A percentile compares a stretch with the other conserved stretches of the same genome.
Evolutionary conservation across 768 basidiomycete genomes (phyloP).

Genomic region (Russula vinacea): DNA sequence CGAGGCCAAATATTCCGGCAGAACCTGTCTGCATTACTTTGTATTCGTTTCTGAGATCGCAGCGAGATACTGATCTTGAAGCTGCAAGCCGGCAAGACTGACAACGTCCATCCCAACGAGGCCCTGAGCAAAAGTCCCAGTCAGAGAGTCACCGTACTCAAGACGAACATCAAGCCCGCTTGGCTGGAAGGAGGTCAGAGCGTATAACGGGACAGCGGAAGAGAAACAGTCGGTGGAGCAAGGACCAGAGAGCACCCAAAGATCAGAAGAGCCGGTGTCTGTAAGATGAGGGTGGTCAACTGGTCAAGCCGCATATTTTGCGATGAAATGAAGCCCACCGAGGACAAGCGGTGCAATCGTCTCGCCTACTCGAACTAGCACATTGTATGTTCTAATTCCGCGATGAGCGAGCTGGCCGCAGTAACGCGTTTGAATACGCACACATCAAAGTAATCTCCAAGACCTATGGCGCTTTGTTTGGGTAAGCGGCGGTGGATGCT

Average conservation of each 20-base stretch:
- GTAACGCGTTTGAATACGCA: conserved; percentile 36
- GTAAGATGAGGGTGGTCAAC: background rate
- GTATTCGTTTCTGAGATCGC: conserved; percentile 70
- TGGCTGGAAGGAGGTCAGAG: conserved; percentile 47
- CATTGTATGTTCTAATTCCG: conserved; percentile 55
- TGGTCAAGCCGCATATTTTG: background rate
- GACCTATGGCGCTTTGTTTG: conserved; percentile 41
- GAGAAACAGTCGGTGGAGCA: conserved; percentile 47
- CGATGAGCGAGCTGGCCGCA: background rate
- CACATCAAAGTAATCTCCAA: conserved; percentile 65
- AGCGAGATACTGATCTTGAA: conserved; percentile 57
- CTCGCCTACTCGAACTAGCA: conserved; percentile 55
- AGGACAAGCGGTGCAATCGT: conserved; percentile 54
- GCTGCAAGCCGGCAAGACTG: conserved; percentile 49
- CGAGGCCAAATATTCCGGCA: conserved; percentile 70
- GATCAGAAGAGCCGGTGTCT: conserved; percentile 79
- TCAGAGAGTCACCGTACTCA: conserved; percentile 67
- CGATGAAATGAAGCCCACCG: conserved; percentile 42
- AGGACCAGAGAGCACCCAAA: conserved; percentile 65
- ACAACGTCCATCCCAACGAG: conserved; percentile 58
- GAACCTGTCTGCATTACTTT: conserved; percentile 52
- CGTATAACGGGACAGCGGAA: conserved; percentile 46
- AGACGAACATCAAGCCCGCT: conserved; percentile 48
- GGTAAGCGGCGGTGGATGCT: conserved; percentile 1
- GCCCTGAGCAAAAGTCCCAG: conserved; percentile 66